Percentiles rank a stretch among this genome's conserved stretches.
These are phyloP conservation scores for Jaenimonas drosophilae DNA, from an alignment of 208 protist species.

Conservation along the genomic window DNA sequence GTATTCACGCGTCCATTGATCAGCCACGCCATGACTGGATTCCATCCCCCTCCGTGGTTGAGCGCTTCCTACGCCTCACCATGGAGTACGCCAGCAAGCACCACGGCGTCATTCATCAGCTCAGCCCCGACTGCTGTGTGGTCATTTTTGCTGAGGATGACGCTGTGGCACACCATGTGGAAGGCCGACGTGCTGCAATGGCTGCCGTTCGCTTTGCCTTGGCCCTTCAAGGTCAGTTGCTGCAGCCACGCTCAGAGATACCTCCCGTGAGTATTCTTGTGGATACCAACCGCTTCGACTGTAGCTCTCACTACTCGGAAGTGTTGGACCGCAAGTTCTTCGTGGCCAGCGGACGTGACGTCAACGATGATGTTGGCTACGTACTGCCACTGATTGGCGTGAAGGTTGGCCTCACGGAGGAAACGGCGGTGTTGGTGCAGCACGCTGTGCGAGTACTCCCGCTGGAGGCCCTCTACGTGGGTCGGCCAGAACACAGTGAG, in stretches of 20 bases:
- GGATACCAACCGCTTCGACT: background rate
- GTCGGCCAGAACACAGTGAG: background rate
- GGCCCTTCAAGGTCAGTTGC: slow-evolving; percentile 1
- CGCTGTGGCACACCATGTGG: too few species aligned
- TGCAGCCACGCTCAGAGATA: background rate
- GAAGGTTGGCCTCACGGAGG: slow-evolving; percentile 4
- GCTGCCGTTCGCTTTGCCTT: slow-evolving; percentile 2
- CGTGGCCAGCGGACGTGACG: background rate
- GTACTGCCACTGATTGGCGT: background rate
- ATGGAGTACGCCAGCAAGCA: too few species aligned
- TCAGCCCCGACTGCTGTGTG: too few species aligned
- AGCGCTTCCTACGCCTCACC: too few species aligned
- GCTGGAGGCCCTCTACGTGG: slow-evolving; percentile 7
- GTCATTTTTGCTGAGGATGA: too few species aligned
- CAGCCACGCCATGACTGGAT: too few species aligned
- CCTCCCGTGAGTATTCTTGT: slow-evolving; percentile 1
- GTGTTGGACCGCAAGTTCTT: background rate
- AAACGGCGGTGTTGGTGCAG: slow-evolving; percentile 8
- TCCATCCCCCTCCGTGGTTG: too few species aligned
- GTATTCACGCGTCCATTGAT: too few species aligned
- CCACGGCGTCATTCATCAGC: too few species aligned
- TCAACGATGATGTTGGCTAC: background rate
- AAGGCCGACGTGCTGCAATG: slow-evolving; percentile 1
- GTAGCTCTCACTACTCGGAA: background rate
- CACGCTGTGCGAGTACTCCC: slow-evolving; percentile 9